Percentiles rank a stretch among this genome's conserved stretches.
phyloP scores from a whole-genome alignment of 164 flowering plant species.

The Magnolia changhungtana region DNA sequence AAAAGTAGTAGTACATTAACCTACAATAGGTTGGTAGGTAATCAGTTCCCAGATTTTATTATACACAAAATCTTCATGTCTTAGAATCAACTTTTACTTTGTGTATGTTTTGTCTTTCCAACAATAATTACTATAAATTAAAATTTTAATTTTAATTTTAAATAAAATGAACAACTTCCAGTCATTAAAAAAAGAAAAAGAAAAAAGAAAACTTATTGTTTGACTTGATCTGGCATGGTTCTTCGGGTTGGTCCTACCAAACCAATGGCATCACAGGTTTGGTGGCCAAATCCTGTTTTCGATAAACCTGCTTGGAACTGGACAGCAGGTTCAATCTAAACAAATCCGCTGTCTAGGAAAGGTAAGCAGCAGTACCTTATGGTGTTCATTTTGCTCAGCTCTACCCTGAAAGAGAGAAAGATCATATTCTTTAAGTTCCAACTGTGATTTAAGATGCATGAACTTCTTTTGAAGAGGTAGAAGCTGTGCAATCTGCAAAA shows the following conservation, averaged over 20 bases:
- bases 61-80: too few species aligned
- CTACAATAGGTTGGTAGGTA: too few species aligned
- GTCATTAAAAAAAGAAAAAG: too few species aligned
- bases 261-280: background rate
- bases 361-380: constrained; percentile 54
- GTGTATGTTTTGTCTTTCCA: too few species aligned
- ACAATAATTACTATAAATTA: too few species aligned
- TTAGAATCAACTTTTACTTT: too few species aligned
- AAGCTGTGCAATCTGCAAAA: constrained; percentile 70
- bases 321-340: background rate
- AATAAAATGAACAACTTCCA: too few species aligned
- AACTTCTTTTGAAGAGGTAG: constrained; percentile 75
- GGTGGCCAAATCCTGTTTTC: background rate
- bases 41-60: too few species aligned
- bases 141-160: too few species aligned
- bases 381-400: constrained; percentile 97
- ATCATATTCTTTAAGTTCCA: constrained; percentile 82
- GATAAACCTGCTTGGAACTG: background rate
- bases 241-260: background rate
- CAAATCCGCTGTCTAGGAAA: background rate
- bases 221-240: background rate
- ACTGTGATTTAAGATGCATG: constrained; percentile 63
- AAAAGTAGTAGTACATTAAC: too few species aligned
- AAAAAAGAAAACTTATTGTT: too few species aligned
- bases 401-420: constrained; percentile 73